Evolutionary conservation across 139 green algal species (phyloP), one percentile per base, ranked within the genome.

Genomic region (Chlorella sp.): DNA sequence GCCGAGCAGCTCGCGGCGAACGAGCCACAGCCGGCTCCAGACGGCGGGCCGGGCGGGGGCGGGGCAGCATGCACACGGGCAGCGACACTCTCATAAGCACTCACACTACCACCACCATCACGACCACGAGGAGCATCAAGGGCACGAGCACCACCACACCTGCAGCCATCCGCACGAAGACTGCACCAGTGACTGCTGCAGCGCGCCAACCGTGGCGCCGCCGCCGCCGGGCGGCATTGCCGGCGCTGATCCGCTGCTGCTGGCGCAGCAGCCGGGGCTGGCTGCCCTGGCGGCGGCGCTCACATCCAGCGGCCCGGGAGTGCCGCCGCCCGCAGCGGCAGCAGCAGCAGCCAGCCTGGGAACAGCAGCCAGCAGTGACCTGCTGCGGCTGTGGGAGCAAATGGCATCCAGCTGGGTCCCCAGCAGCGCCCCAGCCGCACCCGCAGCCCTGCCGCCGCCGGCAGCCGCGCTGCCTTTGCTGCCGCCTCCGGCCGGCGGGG

Each of bases 121-220:
- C 21, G 21, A 56, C 21, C 69, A 57, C 25, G 7, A 56, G 38
- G 36, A 20, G 2, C 73, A 65, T 6, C 28, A 80, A 0, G 20
- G 47, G 9, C 32, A 70, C 15, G 38, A 64, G 38, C 80, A 85
- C 80, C 47, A 71, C 80, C 80, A 85, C 80, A 85, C 47, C 11
- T 85, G 80, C 65, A 36, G 20, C 41, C 80, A 85, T 47, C 80
- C 80, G 0, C 80, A 85, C 65, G 67, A 78, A 13, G 80, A 85
- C 63, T 85, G 80, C 67, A 85, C 67, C 64, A 78, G 65, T 30
- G 80, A 85, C 39, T 85, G 80, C 80, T 85, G 80, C 80, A 85
- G 80, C 80, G 78, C 78, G 2, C 62, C 78, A 28, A 74, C 64
- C 3, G 64, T 75, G 25, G 57, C 78, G 9, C 34, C 41, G 26